Percentiles rank a stretch among this genome's conserved stretches.
phyloP scores from a whole-genome alignment of 164 flowering plant genomes.

The Berberis thunbergii region DNA sequence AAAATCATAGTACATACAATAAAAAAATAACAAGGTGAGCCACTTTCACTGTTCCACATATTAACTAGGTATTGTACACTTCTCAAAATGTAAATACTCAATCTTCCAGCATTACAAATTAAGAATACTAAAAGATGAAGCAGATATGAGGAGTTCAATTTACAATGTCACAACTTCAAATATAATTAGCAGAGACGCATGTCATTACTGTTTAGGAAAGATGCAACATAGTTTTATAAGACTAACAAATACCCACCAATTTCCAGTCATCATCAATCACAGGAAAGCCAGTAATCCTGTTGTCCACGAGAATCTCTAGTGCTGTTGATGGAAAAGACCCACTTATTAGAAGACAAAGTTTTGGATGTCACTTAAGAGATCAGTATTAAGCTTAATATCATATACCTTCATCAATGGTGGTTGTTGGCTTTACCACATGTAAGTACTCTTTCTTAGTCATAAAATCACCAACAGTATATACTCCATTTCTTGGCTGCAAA shows the following conservation, averaged over 20 bases:
- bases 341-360: conserved; percentile 5
- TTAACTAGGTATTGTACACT: no score
- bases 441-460: conserved; percentile 78
- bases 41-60: no score
- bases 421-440: conserved; percentile 73
- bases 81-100: no score
- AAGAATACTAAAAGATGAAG: no score
- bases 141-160: no score
- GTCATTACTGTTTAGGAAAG: not conserved
- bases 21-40: no score
- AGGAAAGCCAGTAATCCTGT: conserved; percentile 91
- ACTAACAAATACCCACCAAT: conserved; percentile 38
- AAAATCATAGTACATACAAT: no score
- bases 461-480: conserved; percentile 83
- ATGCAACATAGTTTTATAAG: not conserved
- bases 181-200: not conserved
- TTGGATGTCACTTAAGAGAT: not conserved
- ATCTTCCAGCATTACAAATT: no score
- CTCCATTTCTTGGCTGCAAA: conserved; percentile 53
- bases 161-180: no score
- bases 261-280: conserved; percentile 92
- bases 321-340: conserved; percentile 38
- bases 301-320: conserved; percentile 67
- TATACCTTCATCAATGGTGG: conserved; percentile 87
- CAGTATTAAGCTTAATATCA: not conserved